These are phyloP conservation scores for Rhododendron mucronatum DNA, from an alignment of 148 eudicot genomes.

Conservation along the genomic window DNA sequence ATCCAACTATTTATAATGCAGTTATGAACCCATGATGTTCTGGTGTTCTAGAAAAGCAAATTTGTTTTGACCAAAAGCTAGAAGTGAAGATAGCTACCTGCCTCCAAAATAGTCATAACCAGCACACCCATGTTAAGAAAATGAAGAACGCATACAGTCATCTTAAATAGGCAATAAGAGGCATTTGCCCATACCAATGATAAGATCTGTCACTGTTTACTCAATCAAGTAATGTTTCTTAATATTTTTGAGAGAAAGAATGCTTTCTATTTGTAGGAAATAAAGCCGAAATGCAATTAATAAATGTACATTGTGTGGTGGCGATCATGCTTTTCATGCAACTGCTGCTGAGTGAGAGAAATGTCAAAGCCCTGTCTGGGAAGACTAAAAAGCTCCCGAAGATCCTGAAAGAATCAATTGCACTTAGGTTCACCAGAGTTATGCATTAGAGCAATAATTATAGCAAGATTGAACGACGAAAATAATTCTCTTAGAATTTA, in stretches of 20 bases:
- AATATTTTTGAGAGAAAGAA: background rate
- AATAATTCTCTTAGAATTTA: conserved; percentile 14
- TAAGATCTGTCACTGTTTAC: background rate
- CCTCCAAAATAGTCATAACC: background rate
- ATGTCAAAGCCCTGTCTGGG: conserved; percentile 90
- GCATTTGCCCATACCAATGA: background rate
- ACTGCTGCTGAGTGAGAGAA: conserved; percentile 88
- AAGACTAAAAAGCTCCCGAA: conserved; percentile 77
- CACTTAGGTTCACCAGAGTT: conserved; percentile 5
- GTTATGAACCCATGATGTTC: background rate
- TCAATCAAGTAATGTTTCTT: background rate
- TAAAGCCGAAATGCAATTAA: conserved; percentile 1
- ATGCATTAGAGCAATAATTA: background rate
- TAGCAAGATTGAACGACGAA: background rate
- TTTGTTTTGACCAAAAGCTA: background rate
- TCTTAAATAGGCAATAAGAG: background rate
- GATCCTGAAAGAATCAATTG: conserved; percentile 53
- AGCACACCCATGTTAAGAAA: background rate
- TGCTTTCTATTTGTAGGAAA: background rate
- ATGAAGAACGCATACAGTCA: background rate
- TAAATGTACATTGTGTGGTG: conserved; percentile 52
- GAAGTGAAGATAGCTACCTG: background rate
- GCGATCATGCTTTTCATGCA: conserved; percentile 75
- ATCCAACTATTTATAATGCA: background rate
- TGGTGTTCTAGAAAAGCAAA: background rate